A percentile compares a stretch with the other conserved stretches of the same genome.
Evolutionary conservation across 768 basidiomycete species (phyloP).

Genomic region (Leccinum sublutescens): DNA sequence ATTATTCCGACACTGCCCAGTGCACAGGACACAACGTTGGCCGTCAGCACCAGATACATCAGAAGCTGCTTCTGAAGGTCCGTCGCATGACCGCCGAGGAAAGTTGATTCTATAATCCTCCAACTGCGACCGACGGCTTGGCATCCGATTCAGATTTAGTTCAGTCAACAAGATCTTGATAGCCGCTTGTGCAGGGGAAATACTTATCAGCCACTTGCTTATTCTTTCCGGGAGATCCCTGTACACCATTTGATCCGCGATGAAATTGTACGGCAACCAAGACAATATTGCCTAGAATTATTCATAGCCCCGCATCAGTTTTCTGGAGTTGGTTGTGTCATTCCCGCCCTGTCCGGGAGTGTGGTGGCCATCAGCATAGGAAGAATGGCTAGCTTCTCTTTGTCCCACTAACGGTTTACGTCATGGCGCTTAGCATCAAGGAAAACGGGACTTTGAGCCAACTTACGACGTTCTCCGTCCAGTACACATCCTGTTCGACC

Average conservation of each 20-base stretch:
- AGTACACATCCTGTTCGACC: slow-evolving; percentile 45
- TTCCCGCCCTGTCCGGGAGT: slow-evolving; percentile 25
- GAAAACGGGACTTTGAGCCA: background rate
- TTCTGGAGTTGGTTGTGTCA: slow-evolving; percentile 24
- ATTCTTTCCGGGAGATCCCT: background rate
- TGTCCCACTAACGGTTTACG: slow-evolving; percentile 48
- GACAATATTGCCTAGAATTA: background rate
- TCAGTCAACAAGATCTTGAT: background rate
- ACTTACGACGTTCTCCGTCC: slow-evolving; percentile 42
- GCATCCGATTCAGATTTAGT: background rate
- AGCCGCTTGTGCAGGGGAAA: background rate
- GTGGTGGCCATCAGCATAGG: slow-evolving; percentile 44
- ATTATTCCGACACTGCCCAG: no score
- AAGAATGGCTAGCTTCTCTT: slow-evolving; percentile 48
- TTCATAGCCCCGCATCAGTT: slow-evolving; percentile 10
- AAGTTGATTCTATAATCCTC: background rate
- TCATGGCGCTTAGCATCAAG: background rate
- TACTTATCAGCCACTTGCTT: background rate
- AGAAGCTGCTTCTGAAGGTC: background rate
- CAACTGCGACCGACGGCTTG: background rate
- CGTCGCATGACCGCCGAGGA: background rate
- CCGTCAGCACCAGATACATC: background rate
- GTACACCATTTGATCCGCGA: slow-evolving; percentile 9
- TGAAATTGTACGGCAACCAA: background rate
- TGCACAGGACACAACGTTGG: no score